Evolutionary conservation across 495 filamentous ascomycete species (phyloP), one percentile per base, ranked within the genome.

Genomic region (Talaromyces liani): DNA sequence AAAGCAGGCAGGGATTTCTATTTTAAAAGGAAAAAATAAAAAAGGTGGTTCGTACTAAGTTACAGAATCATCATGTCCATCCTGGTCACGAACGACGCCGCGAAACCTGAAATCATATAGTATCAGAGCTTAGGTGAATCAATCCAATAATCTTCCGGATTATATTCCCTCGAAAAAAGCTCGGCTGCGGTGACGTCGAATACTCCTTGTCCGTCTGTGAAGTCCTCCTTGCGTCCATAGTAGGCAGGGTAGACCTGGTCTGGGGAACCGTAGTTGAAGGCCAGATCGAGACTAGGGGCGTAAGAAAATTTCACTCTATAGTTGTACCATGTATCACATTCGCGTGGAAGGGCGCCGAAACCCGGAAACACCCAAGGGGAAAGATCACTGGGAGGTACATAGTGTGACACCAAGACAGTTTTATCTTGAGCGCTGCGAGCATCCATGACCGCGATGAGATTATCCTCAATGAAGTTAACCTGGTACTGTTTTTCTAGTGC

Each of bases 201-300:
- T 14, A 61, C 61, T 22, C 60, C 65, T 20, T 45, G 58, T 60
- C 63, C 68, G 29, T 57, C 65, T 31, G 57, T 70, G 27, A 69
- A 68, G 49, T 66, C 64, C 55, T 66, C 64, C 56, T 65, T 62
- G 59, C 39, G 64, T 63, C 60, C 60, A 63, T 58, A 65, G 25
- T 57, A 65, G 29, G 61, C 64, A 47, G 64, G 64, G 61, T 63
- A 65, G 60, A 63, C 27, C n/a, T 22, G 27, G 7, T 4, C 29
- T 25, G n/a, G n/a, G n/a, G n/a, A n/a, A 41, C 22, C 3, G 27
- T 16, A 34, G 22, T 57, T 6, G 24, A 66, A 58, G 24, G n/a
- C n/a, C n/a, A n/a, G n/a, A n/a, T n/a, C n/a, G n/a, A n/a, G n/a
- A n/a, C n/a, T n/a, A n/a, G n/a, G n/a, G 31, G 64, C 59, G 55